These are phyloP conservation scores for Termitomyces sp. DNA, from an alignment of 1,284 basidiomycete species.

Conservation along the genomic window DNA sequence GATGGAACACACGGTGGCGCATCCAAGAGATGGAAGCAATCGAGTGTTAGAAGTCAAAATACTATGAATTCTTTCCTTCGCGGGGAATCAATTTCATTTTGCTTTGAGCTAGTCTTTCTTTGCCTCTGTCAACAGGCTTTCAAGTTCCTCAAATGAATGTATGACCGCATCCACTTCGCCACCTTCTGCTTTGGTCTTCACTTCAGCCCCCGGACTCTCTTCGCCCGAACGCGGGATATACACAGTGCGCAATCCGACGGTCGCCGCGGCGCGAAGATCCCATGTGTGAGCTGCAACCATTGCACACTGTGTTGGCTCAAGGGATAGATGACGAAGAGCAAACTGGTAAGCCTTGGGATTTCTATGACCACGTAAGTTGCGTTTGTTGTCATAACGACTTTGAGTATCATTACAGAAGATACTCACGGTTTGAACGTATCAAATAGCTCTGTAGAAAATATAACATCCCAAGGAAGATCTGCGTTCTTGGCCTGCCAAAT, in stretches of 20 bases:
- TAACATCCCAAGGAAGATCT: constrained; percentile 55
- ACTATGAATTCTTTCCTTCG: background rate
- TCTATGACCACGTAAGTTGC: constrained; percentile 24
- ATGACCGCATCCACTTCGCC: constrained; percentile 48
- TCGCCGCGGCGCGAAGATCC: constrained; percentile 51
- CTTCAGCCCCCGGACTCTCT: constrained; percentile 26
- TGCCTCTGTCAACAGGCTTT: constrained; percentile 12
- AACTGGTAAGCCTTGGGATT: constrained; percentile 48
- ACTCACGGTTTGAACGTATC: constrained; percentile 58
- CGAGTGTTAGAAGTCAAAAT: background rate
- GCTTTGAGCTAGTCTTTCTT: background rate
- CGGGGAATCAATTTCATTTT: background rate
- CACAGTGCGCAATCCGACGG: constrained; percentile 49
- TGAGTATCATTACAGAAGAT: background rate
- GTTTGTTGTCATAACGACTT: background rate
- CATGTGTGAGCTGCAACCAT: constrained; percentile 63
- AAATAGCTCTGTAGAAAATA: constrained; percentile 57
- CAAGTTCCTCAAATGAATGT: constrained; percentile 37
- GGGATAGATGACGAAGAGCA: constrained; percentile 43
- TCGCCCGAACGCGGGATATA: constrained; percentile 49
- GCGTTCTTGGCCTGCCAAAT: constrained; percentile 48
- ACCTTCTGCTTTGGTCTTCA: constrained; percentile 38
- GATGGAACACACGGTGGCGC: background rate
- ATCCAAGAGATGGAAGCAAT: background rate
- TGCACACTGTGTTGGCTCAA: constrained; percentile 45